Conservation (phyloP, 2,329 filamentous ascomycete species). For the Hysterium pulicare region DNA sequence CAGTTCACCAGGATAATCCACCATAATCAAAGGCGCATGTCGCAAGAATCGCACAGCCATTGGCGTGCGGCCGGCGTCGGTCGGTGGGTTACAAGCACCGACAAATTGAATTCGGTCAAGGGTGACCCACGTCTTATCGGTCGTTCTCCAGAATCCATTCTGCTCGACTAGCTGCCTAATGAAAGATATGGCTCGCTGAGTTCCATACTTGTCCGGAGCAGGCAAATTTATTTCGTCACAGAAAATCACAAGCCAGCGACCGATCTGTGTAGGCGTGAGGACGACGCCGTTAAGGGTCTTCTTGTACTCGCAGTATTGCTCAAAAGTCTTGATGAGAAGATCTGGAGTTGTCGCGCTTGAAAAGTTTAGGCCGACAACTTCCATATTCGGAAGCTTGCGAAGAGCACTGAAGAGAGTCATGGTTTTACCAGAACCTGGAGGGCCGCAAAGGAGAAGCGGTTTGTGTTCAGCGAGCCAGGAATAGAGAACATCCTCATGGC, state of each 20-base stretch:
- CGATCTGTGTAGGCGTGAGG: conserved; percentile 93
- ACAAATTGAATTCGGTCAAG: conserved; percentile 98
- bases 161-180: conserved; percentile 95
- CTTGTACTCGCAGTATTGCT: conserved; percentile 99
- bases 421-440: conserved; percentile 97
- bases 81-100: conserved; percentile 96
- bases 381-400: conserved; percentile 96
- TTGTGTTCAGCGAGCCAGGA: conserved; percentile 99
- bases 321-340: conserved; percentile 96
- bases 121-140: conserved; percentile 96
- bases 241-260: conserved; percentile 96
- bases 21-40: conserved; percentile 98
- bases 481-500: conserved; percentile 98
- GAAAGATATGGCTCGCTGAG: conserved; percentile 96
- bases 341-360: conserved; percentile 98
- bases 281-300: conserved; percentile 96
- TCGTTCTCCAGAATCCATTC: conserved; percentile 97
- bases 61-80: conserved; percentile 92
- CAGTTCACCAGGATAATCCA: conserved; percentile 94
- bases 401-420: conserved; percentile 99
- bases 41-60: conserved; percentile 91
- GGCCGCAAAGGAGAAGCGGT: conserved; percentile 90
- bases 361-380: conserved; percentile 98
- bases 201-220: conserved; percentile 95
- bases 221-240: conserved; percentile 99